Base-by-base conservation (phyloP, 2,329 filamentous ascomycete species). In the Xylariaceae sp. region DNA sequence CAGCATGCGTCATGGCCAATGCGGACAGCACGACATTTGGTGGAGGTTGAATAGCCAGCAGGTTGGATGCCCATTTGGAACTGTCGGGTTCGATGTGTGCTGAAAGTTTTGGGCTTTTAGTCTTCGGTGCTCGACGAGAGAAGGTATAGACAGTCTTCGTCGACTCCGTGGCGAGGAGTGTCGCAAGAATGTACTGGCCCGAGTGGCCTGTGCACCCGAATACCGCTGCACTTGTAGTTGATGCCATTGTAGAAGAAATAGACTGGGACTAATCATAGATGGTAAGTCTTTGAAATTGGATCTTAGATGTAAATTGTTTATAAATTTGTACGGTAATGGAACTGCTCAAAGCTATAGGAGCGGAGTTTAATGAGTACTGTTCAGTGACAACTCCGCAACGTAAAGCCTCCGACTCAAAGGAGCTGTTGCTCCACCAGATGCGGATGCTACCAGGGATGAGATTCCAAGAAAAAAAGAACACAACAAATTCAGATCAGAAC, bases 131-230 rank as follows among this genome's bases (percentile, higher is more conserved):
- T 19, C 33, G 45, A 28, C 33, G 33, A 36, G 45, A 37, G 21
- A 48, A 37, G 23, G 23, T 48, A 12, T 48, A 37, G 14, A 48
- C 33, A 2, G 45, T 28, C 14, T 48, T 37, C 4, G 6, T 37
- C n/a, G 33, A 37, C n/a, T 48, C 33, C 9, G n/a, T 17, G 16
- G 21, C 45, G 31, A 48, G 21, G n/a, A 48, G 45, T 2, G 45
- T 37, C 5, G 45, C n/a, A 23, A 48, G 45, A 37, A 48, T 48
- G 33, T 37, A 37, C 45, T 48, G 33, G 23, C 45, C 44, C 7
- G 44, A 47, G 21, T 47, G 44, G 21, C 44, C 44, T 47, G 44
- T 47, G 33, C 44, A 24, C 21, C 44, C 44, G 19, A 47, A 47
- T n/a, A 47, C 19, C 2, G 14, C 44, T 11, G 44, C 44, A 17